A percentile compares a stretch with the other conserved stretches of the same genome.
These are phyloP conservation scores for Echium plantagineum DNA, from an alignment of 257 asterid species.

Conservation along the genomic window DNA sequence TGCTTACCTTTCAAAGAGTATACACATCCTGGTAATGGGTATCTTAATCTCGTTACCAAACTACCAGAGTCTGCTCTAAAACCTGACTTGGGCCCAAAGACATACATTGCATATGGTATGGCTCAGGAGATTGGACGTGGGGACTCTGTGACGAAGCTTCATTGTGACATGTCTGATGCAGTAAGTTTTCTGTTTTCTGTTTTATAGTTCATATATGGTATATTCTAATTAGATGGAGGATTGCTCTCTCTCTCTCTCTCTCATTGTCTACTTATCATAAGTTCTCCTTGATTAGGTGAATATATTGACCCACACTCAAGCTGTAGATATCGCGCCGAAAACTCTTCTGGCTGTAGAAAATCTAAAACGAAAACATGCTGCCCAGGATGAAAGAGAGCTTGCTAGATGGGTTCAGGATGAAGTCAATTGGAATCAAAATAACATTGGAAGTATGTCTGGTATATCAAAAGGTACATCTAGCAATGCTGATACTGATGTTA, in stretches of 20 bases:
- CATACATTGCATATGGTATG: slow-evolving; percentile 86
- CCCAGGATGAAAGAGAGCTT: slow-evolving; percentile 55
- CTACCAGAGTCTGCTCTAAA: slow-evolving; percentile 37
- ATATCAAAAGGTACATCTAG: neutral
- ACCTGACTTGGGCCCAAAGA: slow-evolving; percentile 95
- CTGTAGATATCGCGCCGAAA: slow-evolving; percentile 17
- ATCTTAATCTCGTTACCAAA: slow-evolving; percentile 60
- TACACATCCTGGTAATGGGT: slow-evolving; percentile 56
- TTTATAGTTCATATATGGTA: neutral
- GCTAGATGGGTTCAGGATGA: neutral
- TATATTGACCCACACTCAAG: slow-evolving; percentile 56
- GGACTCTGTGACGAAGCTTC: slow-evolving; percentile 90
- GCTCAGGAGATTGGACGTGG: slow-evolving; percentile 77
- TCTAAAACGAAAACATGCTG: slow-evolving; percentile 35
- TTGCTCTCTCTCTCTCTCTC: neutral
- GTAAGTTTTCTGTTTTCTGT: slow-evolving; percentile 32
- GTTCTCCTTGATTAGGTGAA: slow-evolving; percentile 43
- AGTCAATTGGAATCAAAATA: neutral
- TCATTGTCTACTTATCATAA: neutral
- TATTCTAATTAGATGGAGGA: neutral
- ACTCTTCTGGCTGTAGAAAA: slow-evolving; percentile 22
- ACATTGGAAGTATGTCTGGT: neutral
- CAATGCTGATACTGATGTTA: neutral
- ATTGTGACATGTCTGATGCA: slow-evolving; percentile 93
- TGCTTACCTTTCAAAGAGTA: slow-evolving; percentile 86